Conservation (phyloP, 306 rosid species). For the Canavalia gladiata region DNA sequence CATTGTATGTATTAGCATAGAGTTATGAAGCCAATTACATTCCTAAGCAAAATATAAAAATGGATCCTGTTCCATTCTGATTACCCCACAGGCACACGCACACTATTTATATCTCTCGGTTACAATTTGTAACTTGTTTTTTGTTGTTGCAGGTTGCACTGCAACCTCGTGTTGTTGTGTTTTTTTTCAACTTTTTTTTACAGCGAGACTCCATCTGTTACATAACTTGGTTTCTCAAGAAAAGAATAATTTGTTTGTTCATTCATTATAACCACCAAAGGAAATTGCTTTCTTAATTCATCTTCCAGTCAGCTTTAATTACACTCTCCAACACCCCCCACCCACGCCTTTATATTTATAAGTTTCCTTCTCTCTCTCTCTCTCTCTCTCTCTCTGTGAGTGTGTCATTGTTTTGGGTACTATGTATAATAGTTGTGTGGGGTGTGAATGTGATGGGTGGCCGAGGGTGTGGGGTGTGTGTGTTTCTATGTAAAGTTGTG, state of each 20-base stretch:
- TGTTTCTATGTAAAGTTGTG: slow-evolving; percentile 36
- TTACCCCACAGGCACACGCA: background rate
- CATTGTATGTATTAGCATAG: background rate
- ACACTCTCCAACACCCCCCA: slow-evolving; percentile 30
- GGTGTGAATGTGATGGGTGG: slow-evolving; percentile 45
- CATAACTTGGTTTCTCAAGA: slow-evolving; percentile 54
- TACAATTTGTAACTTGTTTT: slow-evolving; percentile 24
- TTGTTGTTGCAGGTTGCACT: slow-evolving; percentile 5
- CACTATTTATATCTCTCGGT: slow-evolving; percentile 26
- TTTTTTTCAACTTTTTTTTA: background rate
- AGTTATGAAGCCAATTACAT: background rate
- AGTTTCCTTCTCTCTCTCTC: slow-evolving; percentile 40
- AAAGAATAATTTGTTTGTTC: slow-evolving; percentile 55
- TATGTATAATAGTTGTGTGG: slow-evolving; percentile 39
- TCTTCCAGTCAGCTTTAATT: slow-evolving; percentile 31
- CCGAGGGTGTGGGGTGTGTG: slow-evolving; percentile 24
- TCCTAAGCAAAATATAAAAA: background rate
- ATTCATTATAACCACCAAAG: slow-evolving; percentile 34
- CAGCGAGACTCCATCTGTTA: slow-evolving; percentile 31
- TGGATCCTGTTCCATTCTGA: background rate
- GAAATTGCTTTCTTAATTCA: slow-evolving; percentile 25
- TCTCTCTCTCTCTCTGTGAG: background rate
- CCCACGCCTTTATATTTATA: slow-evolving; percentile 32
- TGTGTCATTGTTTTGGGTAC: background rate
- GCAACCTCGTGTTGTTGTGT: slow-evolving; percentile 12